Conservation (phyloP, 192 early-diverging fungal species). For the Radiomyces spectabilis region DNA sequence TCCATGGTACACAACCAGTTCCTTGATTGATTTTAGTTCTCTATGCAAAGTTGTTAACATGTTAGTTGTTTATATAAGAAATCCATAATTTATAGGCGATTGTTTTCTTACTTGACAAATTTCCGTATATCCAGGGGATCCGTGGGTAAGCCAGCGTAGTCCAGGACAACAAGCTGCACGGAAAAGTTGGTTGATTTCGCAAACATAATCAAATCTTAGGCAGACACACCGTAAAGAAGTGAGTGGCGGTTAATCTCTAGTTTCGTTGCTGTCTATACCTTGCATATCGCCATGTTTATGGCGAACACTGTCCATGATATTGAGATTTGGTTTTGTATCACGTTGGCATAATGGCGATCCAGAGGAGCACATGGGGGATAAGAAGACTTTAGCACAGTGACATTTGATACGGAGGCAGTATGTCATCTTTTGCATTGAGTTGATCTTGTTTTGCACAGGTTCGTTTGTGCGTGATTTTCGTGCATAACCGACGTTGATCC, state of each 20-base stretch:
- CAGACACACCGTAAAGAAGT: neutral
- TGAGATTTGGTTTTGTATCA: neutral
- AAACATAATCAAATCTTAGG: neutral
- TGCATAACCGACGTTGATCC: neutral
- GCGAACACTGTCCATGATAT: neutral
- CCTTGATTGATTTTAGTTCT: conserved; percentile 1
- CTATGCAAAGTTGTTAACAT: neutral
- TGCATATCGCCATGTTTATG: neutral
- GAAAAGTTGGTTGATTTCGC: conserved; percentile 1
- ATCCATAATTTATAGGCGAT: neutral
- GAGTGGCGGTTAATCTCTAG: neutral
- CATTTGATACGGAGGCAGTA: neutral
- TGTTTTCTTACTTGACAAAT: neutral
- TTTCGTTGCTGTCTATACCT: conserved; percentile 1
- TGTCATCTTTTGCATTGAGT: neutral
- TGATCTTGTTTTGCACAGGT: conserved; percentile 1
- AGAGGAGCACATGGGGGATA: conserved; percentile 1
- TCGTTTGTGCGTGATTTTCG: neutral
- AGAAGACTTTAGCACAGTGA: conserved; percentile 1
- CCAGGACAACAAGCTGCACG: neutral
- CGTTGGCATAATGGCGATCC: neutral
- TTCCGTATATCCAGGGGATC: neutral
- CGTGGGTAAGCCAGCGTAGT: neutral
- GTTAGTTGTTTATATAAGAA: neutral
- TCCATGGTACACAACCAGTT: neutral